Percentiles rank a stretch among this genome's conserved stretches.
phyloP scores from a whole-genome alignment of 352 stramenopile genomes.

The Phytophthora lateralis region DNA sequence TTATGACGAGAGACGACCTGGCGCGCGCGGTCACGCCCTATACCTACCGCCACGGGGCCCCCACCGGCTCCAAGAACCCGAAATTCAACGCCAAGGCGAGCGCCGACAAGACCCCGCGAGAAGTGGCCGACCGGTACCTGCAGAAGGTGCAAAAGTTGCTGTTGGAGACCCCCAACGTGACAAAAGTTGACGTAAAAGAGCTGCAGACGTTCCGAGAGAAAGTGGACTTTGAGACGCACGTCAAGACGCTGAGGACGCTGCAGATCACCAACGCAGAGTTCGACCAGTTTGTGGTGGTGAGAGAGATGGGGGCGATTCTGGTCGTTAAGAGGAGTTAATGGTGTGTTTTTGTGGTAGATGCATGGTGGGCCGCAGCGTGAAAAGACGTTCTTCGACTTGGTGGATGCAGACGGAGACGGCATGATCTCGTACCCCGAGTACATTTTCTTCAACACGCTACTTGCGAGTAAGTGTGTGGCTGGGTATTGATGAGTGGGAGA shows the following conservation, averaged over 20 bases:
- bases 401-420: constrained; percentile 87
- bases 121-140: constrained; percentile 61
- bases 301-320: not conserved
- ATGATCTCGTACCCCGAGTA: constrained; percentile 90
- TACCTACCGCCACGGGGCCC: constrained; percentile 75
- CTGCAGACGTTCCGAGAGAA: constrained; percentile 64
- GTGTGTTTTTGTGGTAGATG: constrained; percentile 31
- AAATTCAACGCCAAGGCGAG: constrained; percentile 82
- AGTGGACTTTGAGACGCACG: constrained; percentile 86
- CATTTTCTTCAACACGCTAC: constrained; percentile 90
- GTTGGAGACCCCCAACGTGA: constrained; percentile 56
- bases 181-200: constrained; percentile 46
- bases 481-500: constrained; percentile 15
- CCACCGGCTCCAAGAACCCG: constrained; percentile 77
- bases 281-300: constrained; percentile 72
- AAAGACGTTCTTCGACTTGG: constrained; percentile 85
- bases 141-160: constrained; percentile 58
- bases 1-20: constrained; percentile 85
- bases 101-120: constrained; percentile 46
- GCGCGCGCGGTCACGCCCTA: constrained; percentile 86
- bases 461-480: constrained; percentile 66
- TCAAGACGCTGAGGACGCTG: constrained; percentile 72
- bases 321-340: not conserved
- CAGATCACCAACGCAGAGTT: constrained; percentile 87
- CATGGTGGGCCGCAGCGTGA: constrained; percentile 61